phyloP scores from a whole-genome alignment of 345 rosid species.

The Camelina hispida region DNA sequence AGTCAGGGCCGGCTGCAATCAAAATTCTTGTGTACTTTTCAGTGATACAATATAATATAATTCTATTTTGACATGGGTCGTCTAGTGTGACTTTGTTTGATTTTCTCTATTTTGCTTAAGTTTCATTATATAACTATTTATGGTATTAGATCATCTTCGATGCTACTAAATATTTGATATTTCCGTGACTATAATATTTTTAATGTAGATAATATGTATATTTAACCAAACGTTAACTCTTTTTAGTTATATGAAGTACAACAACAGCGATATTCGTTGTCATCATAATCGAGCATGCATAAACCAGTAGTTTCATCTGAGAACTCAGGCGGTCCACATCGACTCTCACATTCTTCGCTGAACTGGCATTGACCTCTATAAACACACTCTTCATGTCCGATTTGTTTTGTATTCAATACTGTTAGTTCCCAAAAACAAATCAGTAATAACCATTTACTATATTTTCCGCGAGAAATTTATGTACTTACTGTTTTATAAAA shows the following conservation, averaged over 20 bases:
- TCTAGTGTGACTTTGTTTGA: too few relatives aligned
- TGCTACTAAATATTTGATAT: too few relatives aligned
- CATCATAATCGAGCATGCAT: background rate
- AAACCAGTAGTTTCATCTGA: background rate
- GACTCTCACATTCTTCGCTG: conserved; percentile 17
- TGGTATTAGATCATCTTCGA: too few relatives aligned
- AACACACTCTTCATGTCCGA: background rate
- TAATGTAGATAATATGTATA: too few relatives aligned
- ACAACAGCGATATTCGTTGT: conserved; percentile 8
- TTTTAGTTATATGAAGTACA: background rate
- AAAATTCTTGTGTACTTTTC: too few relatives aligned
- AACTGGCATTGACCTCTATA: conserved; percentile 1
- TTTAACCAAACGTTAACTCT: background rate
- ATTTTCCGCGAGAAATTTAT: background rate
- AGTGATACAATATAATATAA: too few relatives aligned
- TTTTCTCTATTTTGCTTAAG: too few relatives aligned
- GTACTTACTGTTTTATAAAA: background rate
- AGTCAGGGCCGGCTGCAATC: too few relatives aligned
- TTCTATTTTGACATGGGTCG: too few relatives aligned
- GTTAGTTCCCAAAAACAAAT: background rate
- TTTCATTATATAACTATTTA: too few relatives aligned
- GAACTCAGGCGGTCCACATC: conserved; percentile 24
- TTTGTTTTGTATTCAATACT: background rate
- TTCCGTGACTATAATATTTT: too few relatives aligned
- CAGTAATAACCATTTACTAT: background rate